phyloP scores from a whole-genome alignment of 192 early-diverging fungal genomes.

The Coemansia sp. region DNA sequence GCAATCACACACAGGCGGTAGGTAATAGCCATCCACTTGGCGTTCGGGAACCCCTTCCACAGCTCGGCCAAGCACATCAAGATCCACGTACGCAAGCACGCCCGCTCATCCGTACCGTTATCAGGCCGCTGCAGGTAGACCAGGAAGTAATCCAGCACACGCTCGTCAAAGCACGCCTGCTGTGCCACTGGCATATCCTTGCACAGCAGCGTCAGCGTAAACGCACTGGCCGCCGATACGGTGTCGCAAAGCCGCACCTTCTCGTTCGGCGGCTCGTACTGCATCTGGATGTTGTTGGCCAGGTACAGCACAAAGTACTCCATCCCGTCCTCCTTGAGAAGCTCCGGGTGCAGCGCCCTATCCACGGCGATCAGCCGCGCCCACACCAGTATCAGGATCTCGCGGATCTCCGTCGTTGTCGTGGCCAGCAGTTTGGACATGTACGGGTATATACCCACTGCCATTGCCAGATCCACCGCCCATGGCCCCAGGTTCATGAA shows the following conservation, averaged over 20 bases:
- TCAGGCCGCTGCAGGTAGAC: slow-evolving; percentile 46
- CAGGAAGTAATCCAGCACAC: slow-evolving; percentile 47
- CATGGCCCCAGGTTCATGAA: slow-evolving; percentile 90
- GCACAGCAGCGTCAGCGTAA: slow-evolving; percentile 92
- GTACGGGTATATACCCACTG: slow-evolving; percentile 96
- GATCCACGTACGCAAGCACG: slow-evolving; percentile 76
- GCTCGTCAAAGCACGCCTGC: slow-evolving; percentile 63
- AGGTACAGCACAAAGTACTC: slow-evolving; percentile 91
- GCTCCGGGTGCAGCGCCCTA: slow-evolving; percentile 76
- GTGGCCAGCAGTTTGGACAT: slow-evolving; percentile 90
- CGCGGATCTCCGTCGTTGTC: slow-evolving; percentile 87
- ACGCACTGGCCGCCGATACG: slow-evolving; percentile 62
- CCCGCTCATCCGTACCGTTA: slow-evolving; percentile 42
- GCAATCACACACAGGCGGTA: slow-evolving; percentile 41
- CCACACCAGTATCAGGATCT: slow-evolving; percentile 96
- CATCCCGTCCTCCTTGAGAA: slow-evolving; percentile 87
- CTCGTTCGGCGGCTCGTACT: slow-evolving; percentile 42
- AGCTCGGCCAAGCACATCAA: slow-evolving; percentile 80
- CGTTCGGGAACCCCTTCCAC: slow-evolving; percentile 69
- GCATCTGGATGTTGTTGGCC: slow-evolving; percentile 59
- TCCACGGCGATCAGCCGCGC: slow-evolving; percentile 93
- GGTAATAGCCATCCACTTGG: slow-evolving; percentile 51
- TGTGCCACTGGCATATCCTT: slow-evolving; percentile 77
- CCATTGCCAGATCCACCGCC: slow-evolving; percentile 89
- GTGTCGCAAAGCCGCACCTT: slow-evolving; percentile 43